Percentiles rank a stretch among this genome's conserved stretches.
phyloP scores from a whole-genome alignment of 1,139 yeast genomes.

The Blastobotrys serpentis region DNA sequence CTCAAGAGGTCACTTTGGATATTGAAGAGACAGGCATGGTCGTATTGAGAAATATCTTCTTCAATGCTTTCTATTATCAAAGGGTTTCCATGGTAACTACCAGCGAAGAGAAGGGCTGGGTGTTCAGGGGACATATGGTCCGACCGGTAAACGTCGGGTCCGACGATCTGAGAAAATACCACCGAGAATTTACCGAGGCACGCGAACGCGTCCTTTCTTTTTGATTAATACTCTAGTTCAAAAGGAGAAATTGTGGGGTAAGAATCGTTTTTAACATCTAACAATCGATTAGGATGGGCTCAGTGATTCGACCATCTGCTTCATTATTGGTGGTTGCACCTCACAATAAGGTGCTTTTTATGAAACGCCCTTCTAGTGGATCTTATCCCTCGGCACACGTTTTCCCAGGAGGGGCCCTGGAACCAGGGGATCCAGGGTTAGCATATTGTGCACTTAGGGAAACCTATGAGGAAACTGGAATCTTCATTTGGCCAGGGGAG shows the following conservation, averaged over 20 bases:
- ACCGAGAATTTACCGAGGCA: not conserved
- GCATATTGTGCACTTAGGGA: constrained; percentile 37
- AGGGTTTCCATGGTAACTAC: constrained; percentile 11
- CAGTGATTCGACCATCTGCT: constrained; percentile 28
- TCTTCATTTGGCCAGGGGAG: constrained; percentile 28
- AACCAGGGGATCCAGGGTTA: constrained; percentile 30
- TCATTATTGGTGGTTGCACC: constrained; percentile 36
- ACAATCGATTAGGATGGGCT: not conserved
- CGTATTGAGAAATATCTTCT: constrained; percentile 55
- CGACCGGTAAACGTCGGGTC: constrained; percentile 1
- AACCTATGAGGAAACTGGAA: constrained; percentile 38
- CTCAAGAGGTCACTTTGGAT: constrained; percentile 44
- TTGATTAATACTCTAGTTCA: too few relatives aligned
- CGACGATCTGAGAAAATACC: not conserved
- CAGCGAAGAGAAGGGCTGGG: constrained; percentile 1
- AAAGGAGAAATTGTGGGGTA: not conserved
- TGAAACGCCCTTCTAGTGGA: constrained; percentile 35
- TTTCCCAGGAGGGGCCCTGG: constrained; percentile 38
- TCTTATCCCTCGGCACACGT: constrained; percentile 36
- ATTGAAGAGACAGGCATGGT: constrained; percentile 63
- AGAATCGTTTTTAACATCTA: not conserved
- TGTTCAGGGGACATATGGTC: not conserved
- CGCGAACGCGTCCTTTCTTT: not conserved
- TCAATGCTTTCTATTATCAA: constrained; percentile 57
- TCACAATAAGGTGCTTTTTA: constrained; percentile 30